Percentiles rank a stretch among this genome's conserved stretches.
Evolutionary conservation across 2,329 filamentous ascomycete species (phyloP).

Genomic region (Byssoonygena ceratinophila): DNA sequence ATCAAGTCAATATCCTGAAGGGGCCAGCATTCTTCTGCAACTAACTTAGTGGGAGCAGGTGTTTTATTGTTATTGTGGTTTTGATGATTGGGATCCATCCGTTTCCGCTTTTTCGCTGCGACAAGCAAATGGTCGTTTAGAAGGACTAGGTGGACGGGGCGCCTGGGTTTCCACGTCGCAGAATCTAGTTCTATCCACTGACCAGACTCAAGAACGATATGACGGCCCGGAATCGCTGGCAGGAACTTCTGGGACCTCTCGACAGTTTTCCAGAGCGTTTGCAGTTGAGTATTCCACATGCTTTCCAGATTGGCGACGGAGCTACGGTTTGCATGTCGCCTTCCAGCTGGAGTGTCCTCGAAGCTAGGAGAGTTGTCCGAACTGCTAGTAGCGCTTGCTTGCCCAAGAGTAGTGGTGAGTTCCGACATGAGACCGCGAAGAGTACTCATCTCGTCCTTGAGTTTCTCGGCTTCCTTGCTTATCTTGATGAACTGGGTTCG

Average conservation of each 20-base stretch:
- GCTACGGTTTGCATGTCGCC: constrained; percentile 66
- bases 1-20: constrained; percentile 86
- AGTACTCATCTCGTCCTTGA: constrained; percentile 90
- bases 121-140: constrained; percentile 91
- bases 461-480: constrained; percentile 95
- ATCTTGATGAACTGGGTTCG: constrained; percentile 98
- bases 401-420: constrained; percentile 58
- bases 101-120: constrained; percentile 85
- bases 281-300: constrained; percentile 56
- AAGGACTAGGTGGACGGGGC: constrained; percentile 82
- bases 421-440: constrained; percentile 86
- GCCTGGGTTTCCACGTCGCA: constrained; percentile 86
- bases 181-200: constrained; percentile 95
- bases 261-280: constrained; percentile 90
- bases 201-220: constrained; percentile 85
- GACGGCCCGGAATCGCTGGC: constrained; percentile 78
- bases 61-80: constrained; percentile 35
- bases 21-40: constrained; percentile 90
- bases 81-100: constrained; percentile 58
- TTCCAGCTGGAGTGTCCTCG: constrained; percentile 42
- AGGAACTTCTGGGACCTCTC: constrained; percentile 96
- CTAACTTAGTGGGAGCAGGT: constrained; percentile 56
- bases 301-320: constrained; percentile 68
- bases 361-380: constrained; percentile 42
- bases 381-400: constrained; percentile 39